Evolutionary conservation across 768 basidiomycete species (phyloP).

Genomic region (Russula abietina): DNA sequence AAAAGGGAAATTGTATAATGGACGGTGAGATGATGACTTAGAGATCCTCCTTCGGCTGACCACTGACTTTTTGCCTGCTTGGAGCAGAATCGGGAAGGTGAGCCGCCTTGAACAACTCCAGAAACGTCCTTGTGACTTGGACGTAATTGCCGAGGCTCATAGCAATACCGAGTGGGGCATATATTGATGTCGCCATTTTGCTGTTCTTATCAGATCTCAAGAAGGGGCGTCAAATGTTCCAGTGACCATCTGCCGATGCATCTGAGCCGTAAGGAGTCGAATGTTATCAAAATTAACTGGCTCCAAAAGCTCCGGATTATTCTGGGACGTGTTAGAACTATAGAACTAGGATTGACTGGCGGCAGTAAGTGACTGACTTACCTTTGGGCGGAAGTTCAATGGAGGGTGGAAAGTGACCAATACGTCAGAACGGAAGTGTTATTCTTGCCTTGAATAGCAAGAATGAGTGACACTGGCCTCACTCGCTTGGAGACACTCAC

Average conservation of each 20-base stretch:
- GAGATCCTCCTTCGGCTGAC: conserved; percentile 40
- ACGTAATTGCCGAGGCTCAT: too few species aligned
- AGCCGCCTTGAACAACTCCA: too few species aligned
- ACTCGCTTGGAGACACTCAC: conserved; percentile 34
- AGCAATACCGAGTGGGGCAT: too few species aligned
- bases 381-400: conserved; percentile 62
- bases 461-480: conserved; percentile 15
- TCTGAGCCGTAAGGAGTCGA: conserved; percentile 50
- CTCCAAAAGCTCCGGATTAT: too few species aligned
- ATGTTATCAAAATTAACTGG: conserved; percentile 61
- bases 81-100: conserved; percentile 31
- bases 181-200: too few species aligned
- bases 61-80: conserved; percentile 25
- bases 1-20: background rate
- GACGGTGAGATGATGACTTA: conserved; percentile 27
- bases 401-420: conserved; percentile 76
- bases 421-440: conserved; percentile 85
- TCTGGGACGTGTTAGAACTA: too few species aligned
- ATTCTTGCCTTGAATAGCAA: conserved; percentile 56
- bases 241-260: conserved; percentile 64
- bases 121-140: too few species aligned
- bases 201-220: conserved; percentile 70
- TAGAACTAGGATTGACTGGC: background rate
- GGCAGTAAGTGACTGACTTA: background rate
- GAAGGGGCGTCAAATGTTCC: conserved; percentile 82